Base-by-base conservation (phyloP, 495 filamentous ascomycete species). In the Penicillium crystallinum region DNA sequence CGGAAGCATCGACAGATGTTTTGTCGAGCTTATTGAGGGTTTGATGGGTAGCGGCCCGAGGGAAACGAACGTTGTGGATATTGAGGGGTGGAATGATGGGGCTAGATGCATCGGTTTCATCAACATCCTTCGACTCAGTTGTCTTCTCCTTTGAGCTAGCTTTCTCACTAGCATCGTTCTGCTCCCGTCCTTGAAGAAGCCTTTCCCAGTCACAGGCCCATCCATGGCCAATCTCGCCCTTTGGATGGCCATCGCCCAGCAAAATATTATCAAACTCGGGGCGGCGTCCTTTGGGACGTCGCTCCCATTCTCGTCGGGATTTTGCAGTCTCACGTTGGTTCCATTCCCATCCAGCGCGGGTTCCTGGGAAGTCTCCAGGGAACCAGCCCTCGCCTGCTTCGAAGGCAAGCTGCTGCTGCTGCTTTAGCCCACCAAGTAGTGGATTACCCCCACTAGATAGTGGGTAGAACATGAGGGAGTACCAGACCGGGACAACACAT, bases 151-250 rank as follows among this genome's bases (percentile, higher is more conserved):
- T 44, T 3, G 52, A 31, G 19, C 21, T 30, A 15, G 3, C n/a
- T 23, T 56, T 49, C 18, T 50, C 38, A 21, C 58, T 51, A n/a
- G 47, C 23, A 36, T 52, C 33, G 11, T 57, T 23, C 27, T 52
- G 36, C 19, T 22, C n/a, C 23, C 54, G 48, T 6, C 59, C 64
- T 48, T 63, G 61, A 27, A 83, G 69, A 18, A 93, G 75, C 49
- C 71, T 69, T 55, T 89, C 86, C 80, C 90, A 97, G 62, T 97
- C 92, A 72, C 91, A 97, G 15, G 82, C 81, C 82, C 88, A 91
- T 2, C 91, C 91, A 45, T 76, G 67, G 2, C 93, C 93, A 35
- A 95, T 64, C 61, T 97, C 93, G 2, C 93, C 92, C 58, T 84
- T 95, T 39, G 57, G 57, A 27, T 81, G 81, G 3, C 79, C 85